Conservation (phyloP, 345 rosid species). For the Hypericum perforatum region DNA sequence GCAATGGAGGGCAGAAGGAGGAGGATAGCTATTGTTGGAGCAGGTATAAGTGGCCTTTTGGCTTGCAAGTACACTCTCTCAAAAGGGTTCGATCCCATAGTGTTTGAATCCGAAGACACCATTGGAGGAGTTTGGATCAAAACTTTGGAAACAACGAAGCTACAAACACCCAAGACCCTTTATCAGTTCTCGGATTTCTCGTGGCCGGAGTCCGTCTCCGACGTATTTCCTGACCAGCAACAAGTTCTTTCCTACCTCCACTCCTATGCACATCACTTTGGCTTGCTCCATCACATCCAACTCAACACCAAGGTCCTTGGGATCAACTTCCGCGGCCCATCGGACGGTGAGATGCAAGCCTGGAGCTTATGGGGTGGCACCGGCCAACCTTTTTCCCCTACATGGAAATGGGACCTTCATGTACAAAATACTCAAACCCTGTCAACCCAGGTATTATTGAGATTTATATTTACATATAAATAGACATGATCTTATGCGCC, state of each 20-base stretch:
- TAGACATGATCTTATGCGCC: too few relatives aligned
- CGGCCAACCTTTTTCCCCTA: constrained; percentile 19
- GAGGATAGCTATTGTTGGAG: too few relatives aligned
- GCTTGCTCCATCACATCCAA: constrained; percentile 25
- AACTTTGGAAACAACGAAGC: constrained; percentile 3
- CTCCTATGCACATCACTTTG: constrained; percentile 25
- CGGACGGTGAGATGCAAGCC: constrained; percentile 15
- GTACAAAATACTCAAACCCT: constrained; percentile 12
- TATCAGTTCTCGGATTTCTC: constrained; percentile 34
- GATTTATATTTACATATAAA: too few relatives aligned
- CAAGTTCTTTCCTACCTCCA: constrained; percentile 26
- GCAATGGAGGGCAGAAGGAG: too few relatives aligned
- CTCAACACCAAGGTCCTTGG: constrained; percentile 25
- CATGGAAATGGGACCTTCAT: constrained; percentile 28
- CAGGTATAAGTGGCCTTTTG: too few relatives aligned
- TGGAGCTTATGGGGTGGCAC: constrained; percentile 28
- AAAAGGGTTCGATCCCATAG: neutral
- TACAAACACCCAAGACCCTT: constrained; percentile 5
- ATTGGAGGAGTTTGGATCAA: constrained; percentile 13
- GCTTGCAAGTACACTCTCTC: too few relatives aligned
- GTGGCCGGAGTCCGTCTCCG: constrained; percentile 31
- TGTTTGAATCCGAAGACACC: constrained; percentile 1
- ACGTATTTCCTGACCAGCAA: constrained; percentile 16
- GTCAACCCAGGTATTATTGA: constrained; percentile 12
- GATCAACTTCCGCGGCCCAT: constrained; percentile 12